Percentiles rank a stretch among this genome's conserved stretches.
Conservation (phyloP, 192 early-diverging fungal species). For the Mortierella alpina region DNA sequence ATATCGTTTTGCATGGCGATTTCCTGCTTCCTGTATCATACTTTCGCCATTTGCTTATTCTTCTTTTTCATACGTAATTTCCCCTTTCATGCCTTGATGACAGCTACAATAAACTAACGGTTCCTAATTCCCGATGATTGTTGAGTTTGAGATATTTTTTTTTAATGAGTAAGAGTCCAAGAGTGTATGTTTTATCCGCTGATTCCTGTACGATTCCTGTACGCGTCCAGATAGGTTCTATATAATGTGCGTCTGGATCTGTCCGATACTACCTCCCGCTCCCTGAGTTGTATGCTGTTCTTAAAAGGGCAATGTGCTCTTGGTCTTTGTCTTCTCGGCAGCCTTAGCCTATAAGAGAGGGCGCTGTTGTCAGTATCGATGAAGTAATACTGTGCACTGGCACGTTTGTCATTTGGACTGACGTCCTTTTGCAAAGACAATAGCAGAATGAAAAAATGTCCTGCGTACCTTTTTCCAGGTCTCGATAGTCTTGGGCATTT, state of each 20-base stretch:
- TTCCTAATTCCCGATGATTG: no score
- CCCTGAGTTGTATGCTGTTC: not conserved
- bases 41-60: not conserved
- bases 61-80: not conserved
- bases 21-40: slow-evolving; percentile 2
- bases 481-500: slow-evolving; percentile 59
- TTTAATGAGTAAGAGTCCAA: no score
- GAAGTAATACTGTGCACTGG: not conserved
- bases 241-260: no score
- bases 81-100: no score
- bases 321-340: slow-evolving; percentile 46
- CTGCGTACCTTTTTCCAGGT: slow-evolving; percentile 54
- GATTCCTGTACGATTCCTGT: no score
- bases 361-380: not conserved
- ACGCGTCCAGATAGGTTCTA: no score
- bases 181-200: no score
- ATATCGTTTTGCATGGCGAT: not conserved
- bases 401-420: not conserved
- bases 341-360: slow-evolving; percentile 34
- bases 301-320: slow-evolving; percentile 54
- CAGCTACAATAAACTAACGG: no score
- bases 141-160: no score
- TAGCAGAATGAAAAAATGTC: not conserved
- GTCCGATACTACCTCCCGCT: no score
- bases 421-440: not conserved